phyloP scores from a whole-genome alignment of 2,329 filamentous ascomycete species.

The Fusarium dlaminii region DNA sequence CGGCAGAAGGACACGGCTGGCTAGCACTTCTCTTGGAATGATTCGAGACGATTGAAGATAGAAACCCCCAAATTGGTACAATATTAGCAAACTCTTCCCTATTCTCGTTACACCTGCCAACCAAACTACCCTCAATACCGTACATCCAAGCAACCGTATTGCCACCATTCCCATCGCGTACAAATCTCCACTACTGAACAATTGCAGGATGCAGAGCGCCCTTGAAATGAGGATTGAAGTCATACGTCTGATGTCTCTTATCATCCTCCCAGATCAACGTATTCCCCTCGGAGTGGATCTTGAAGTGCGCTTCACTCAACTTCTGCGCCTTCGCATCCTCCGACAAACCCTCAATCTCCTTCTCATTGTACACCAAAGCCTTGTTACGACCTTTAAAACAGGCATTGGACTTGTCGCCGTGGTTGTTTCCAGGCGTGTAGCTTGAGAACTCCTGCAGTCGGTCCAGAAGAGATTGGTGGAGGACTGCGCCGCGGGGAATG shows the following conservation, averaged over 20 bases:
- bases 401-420: constrained; percentile 35
- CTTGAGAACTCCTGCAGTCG: constrained; percentile 43
- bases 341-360: background rate
- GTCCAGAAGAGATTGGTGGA: constrained; percentile 52
- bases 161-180: background rate
- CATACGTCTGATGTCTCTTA: constrained; percentile 30
- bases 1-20: background rate
- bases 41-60: background rate
- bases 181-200: background rate
- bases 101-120: background rate
- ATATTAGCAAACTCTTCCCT: background rate
- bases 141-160: background rate
- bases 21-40: background rate
- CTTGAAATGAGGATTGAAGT: constrained; percentile 27
- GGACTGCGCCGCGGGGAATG: constrained; percentile 51
- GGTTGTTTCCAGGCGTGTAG: constrained; percentile 50
- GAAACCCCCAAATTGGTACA: background rate
- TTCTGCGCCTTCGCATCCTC: background rate
- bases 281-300: background rate
- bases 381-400: constrained; percentile 43
- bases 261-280: constrained; percentile 6
- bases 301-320: constrained; percentile 16
- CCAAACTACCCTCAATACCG: background rate
- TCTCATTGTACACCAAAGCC: constrained; percentile 9
- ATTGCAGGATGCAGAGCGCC: background rate